phyloP scores from a whole-genome alignment of 192 early-diverging fungal species.

The Coemansia guatemalensis region DNA sequence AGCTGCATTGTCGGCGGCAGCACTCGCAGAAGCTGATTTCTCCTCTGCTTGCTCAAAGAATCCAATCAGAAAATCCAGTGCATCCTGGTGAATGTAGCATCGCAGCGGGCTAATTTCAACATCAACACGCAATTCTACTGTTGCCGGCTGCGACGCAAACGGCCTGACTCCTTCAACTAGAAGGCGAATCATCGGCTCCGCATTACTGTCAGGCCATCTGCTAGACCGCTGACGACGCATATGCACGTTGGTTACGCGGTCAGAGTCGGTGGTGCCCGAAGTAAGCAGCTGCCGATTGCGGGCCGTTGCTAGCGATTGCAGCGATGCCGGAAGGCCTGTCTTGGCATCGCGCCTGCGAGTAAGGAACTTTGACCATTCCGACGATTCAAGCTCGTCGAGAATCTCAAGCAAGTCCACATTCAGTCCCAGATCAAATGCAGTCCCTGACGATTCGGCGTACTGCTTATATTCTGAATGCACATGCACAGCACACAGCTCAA shows the following conservation, averaged over 20 bases:
- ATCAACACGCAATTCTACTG: conserved; percentile 53
- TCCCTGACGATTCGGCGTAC: conserved; percentile 35
- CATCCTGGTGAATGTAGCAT: conserved; percentile 93
- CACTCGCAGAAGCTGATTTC: neutral
- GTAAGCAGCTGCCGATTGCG: conserved; percentile 52
- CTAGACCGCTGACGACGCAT: conserved; percentile 43
- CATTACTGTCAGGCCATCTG: conserved; percentile 42
- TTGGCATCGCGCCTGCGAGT: conserved; percentile 48
- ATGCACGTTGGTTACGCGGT: conserved; percentile 30
- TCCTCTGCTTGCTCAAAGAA: conserved; percentile 64
- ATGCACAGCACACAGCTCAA: conserved; percentile 42
- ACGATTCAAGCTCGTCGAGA: conserved; percentile 50
- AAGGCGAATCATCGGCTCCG: conserved; percentile 41
- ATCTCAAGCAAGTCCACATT: conserved; percentile 47
- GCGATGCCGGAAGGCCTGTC: conserved; percentile 41
- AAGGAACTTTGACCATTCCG: conserved; percentile 55
- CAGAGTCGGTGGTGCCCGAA: conserved; percentile 40
- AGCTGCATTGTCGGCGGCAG: neutral
- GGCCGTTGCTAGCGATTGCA: conserved; percentile 41
- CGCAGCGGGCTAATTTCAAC: conserved; percentile 75
- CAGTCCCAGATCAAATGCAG: conserved; percentile 39
- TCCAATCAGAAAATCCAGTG: conserved; percentile 74
- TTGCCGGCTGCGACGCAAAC: conserved; percentile 32
- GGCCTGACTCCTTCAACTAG: conserved; percentile 52
- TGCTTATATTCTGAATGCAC: conserved; percentile 47